Base-by-base conservation (phyloP, 148 eudicot genomes). In the Rhododendron simsii region DNA sequence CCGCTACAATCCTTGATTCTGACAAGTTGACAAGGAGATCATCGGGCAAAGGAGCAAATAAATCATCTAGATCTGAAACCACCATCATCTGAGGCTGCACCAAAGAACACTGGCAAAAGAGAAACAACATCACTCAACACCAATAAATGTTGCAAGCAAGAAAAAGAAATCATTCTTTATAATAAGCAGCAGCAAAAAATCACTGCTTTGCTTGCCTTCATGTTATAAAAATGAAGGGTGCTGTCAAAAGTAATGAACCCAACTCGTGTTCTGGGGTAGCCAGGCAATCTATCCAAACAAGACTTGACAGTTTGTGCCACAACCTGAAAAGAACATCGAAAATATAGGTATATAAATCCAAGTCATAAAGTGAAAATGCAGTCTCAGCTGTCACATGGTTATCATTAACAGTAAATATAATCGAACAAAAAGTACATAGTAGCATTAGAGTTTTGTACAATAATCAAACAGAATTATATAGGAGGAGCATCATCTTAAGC, bases 1-100 rank as follows among this genome's bases (percentile, higher is more conserved):
- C 99, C 73, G 94, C 96, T 90, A 97, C 98, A 41, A 57, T 89
- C 88, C 95, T 94, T 83, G 99, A 97, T 90, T 97, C 99, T 87
- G 99, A 95, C 87, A 97, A 90, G 92, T 97, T 97, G 90, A 97
- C 99, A 67, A 95, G 98, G 81, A 97, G 98, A 91, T 95, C 98
- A 89, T 97, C 98, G 83, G 99, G 99, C 90, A 97, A 90, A n/a
- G 99, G 99, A 86, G 93, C 90, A 91, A 97, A 97, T 84, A 93
- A 88, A 91, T 95, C 98, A 81, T 97, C 99, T 82, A 97, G 91
- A 89, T 97, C 98, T 35, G 99, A 92, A 81, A 97, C 92, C 83
- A 94, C 99, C 99, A 97, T 93, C 99, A 97, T 97, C 82, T 95
- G 98, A 65, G 99, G 99, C 90, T 97, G 99, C 57, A 92, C 87